Base-by-base conservation (phyloP, 1,284 basidiomycete species). In the Trametes hirsuta region DNA sequence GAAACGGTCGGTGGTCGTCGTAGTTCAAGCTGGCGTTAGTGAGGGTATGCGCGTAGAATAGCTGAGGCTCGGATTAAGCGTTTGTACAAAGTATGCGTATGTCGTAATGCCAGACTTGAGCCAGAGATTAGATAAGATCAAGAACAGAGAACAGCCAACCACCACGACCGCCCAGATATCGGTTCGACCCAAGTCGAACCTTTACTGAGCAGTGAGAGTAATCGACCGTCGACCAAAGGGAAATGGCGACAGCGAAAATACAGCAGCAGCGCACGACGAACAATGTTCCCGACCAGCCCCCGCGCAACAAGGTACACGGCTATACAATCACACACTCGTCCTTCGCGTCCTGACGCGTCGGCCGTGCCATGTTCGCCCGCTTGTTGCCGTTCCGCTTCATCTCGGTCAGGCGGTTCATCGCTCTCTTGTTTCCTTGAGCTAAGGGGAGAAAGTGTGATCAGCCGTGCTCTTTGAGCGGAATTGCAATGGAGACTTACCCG, bases 401-500 rank as follows among this genome's bases (percentile, higher is more conserved):
- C 75, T 98, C 96, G 24, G 95, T 97, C 70, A 99, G 77, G 40
- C 96, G 86, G 70, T 89, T 93, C 95, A 97, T 97, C 47, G 94
- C 94, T 40, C 95, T 86, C 74, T 94, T 95, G 76, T 97, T 96
- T 22, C 93, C 93, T 83, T 97, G 94, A 11, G 94, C 95, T 95
- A 69, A 10, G 64, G 24, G 47, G 37, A 18, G 4, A 18, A 4
- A 35, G 12, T 9, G 6, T 39, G 14, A 53, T 24, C 21, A 36
- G 4, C 48, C 3, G 9, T 15, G 50, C 41, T 15, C 51, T 40
- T n/a, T 54, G 24, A 6, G 47, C 15, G 40, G 8, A 15, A 30
- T 42, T 53, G 8, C 24, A 6, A 15, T 1, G 12, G 37, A 47
- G 55, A 83, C 91, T 62, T 68, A 97, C 94, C 94, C 65, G 95